These are phyloP conservation scores for Phytophthora pisi DNA, from an alignment of 352 stramenopile genomes.

Conservation along the genomic window DNA sequence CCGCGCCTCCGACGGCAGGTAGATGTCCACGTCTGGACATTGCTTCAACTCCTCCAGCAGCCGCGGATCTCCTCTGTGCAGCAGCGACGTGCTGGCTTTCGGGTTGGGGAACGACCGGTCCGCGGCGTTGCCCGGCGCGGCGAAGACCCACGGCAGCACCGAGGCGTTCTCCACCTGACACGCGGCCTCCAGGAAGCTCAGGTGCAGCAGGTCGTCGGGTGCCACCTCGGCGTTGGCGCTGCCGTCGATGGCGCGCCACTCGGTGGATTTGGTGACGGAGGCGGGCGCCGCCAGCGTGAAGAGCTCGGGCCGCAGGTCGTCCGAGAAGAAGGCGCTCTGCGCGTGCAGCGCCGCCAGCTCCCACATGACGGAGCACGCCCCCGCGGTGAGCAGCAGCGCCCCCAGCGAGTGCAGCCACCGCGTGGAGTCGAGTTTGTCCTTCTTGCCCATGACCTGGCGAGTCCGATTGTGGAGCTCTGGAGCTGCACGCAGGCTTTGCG, in stretches of 20 bases:
- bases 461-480: neutral
- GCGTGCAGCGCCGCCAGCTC: conserved; percentile 29
- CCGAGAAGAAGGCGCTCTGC: conserved; percentile 18
- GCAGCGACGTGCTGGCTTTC: conserved; percentile 21
- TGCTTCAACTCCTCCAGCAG: conserved; percentile 48
- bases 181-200: conserved; percentile 40
- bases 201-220: conserved; percentile 48
- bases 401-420: conserved; percentile 33
- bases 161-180: conserved; percentile 43
- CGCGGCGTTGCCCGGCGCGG: conserved; percentile 15
- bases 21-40: conserved; percentile 73
- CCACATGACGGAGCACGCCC: conserved; percentile 29
- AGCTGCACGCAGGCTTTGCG: too few species aligned
- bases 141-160: conserved; percentile 45
- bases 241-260: conserved; percentile 26
- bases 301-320: conserved; percentile 23
- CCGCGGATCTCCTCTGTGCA: conserved; percentile 40
- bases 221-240: conserved; percentile 21
- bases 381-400: conserved; percentile 24
- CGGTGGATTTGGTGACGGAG: conserved; percentile 13
- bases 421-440: conserved; percentile 17
- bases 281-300: conserved; percentile 24
- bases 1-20: conserved; percentile 33
- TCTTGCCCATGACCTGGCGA: conserved; percentile 10
- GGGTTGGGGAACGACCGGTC: conserved; percentile 18